Percentiles rank a stretch among this genome's conserved stretches.
These are phyloP conservation scores for Lactuca saligna DNA, from an alignment of 129 eudicot species.

Conservation along the genomic window DNA sequence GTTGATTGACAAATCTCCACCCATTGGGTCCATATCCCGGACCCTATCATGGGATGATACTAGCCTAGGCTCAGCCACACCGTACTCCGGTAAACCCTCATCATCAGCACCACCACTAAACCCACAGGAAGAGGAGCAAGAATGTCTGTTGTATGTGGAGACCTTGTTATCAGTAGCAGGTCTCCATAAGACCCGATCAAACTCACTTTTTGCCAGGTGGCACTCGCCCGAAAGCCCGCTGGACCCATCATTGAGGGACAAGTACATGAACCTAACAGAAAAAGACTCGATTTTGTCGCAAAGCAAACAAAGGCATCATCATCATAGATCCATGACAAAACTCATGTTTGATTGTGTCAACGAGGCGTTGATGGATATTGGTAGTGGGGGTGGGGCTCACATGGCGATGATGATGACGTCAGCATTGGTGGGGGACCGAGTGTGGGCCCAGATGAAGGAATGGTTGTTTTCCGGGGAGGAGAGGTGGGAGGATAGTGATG, in stretches of 20 bases:
- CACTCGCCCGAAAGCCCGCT: slow-evolving; percentile 84
- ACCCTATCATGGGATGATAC: slow-evolving; percentile 86
- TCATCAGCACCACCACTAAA: slow-evolving; percentile 38
- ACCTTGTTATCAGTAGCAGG: slow-evolving; percentile 65
- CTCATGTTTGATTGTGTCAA: slow-evolving; percentile 87
- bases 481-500: slow-evolving; percentile 28
- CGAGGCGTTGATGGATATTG: slow-evolving; percentile 52
- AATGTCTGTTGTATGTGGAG: slow-evolving; percentile 56
- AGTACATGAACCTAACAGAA: slow-evolving; percentile 45
- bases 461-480: slow-evolving; percentile 52
- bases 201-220: slow-evolving; percentile 58
- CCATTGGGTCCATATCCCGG: slow-evolving; percentile 92
- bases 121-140: slow-evolving; percentile 57
- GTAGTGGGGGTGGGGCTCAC: slow-evolving; percentile 30
- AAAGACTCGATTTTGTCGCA: slow-evolving; percentile 44
- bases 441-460: slow-evolving; percentile 62
- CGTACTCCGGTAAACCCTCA: slow-evolving; percentile 38
- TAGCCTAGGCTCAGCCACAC: slow-evolving; percentile 44
- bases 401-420: slow-evolving; percentile 29
- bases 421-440: slow-evolving; percentile 43
- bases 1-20: slow-evolving; percentile 92
- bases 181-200: slow-evolving; percentile 34
- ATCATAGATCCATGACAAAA: slow-evolving; percentile 50
- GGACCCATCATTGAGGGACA: slow-evolving; percentile 76
- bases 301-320: slow-evolving; percentile 44